Base-by-base conservation (phyloP, 2,329 filamentous ascomycete species). In the Colletotrichum kahawae region DNA sequence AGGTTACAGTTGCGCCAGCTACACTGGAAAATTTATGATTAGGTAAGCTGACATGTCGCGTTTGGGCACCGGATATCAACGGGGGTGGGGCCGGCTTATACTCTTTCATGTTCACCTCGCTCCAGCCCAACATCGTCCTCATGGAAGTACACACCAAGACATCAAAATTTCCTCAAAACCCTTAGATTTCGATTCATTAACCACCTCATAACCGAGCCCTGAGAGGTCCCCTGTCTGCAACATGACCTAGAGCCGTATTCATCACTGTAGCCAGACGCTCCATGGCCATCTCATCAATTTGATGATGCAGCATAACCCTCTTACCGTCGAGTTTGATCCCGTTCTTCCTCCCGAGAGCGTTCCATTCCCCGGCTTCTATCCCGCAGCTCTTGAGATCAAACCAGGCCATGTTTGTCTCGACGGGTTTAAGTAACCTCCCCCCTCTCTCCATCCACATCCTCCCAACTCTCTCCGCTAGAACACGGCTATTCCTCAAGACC, bases 401-500 rank as follows among this genome's bases (percentile, higher is more conserved):
- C 93, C 93, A 95, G 21, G 94, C 90, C 93, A 95, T 95, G 82
- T 95, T 95, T 27, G 93, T 95, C 82, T 95, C 92, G 6, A 93
- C 90, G 0, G 92, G 91, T 74, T 91, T 87, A n/a, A 87, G 82
- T 73, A 93, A 83, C 83, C 89, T 90, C 2, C 93, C 94, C 18
- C 94, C 93, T 36, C 91, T 85, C 27, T 84, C 85, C 10, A 86
- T 88, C 94, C 94, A 95, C 77, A 92, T 82, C 14, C 85, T 85
- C 90, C 92, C 94, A 70, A 91, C 81, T 73, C 82, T 83, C 80
- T 87, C 87, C 1, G 93, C 92, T 29, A 88, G 88, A 31, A 84
- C 82, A 81, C 94, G 92, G 4, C 87, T 89, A n/a, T 83, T 84
- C 10, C 82, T 79, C 59, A 94, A 84, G 78, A 87, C 89, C 1